Evolutionary conservation across 2,329 filamentous ascomycete species (phyloP).

Genomic region (Paraphoma sp.): DNA sequence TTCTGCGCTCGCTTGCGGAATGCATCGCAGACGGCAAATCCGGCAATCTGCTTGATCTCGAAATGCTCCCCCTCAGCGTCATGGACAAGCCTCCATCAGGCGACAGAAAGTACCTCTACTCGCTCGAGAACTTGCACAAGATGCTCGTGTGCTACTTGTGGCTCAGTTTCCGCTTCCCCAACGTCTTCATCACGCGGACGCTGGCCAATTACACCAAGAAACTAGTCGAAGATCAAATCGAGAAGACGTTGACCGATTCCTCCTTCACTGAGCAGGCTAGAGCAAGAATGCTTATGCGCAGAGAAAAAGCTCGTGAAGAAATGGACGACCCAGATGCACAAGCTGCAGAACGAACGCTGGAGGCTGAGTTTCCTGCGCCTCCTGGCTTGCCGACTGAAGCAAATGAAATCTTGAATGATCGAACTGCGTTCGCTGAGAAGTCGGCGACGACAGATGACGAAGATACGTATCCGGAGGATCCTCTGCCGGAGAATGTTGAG

Average conservation of each 20-base stretch:
- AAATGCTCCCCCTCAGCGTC: slow-evolving; percentile 72
- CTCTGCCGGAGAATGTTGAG: not conserved
- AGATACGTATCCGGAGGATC: slow-evolving; percentile 26
- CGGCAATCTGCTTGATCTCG: slow-evolving; percentile 75
- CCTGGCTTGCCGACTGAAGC: slow-evolving; percentile 16
- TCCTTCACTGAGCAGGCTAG: slow-evolving; percentile 46
- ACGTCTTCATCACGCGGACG: slow-evolving; percentile 76
- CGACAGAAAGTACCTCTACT: slow-evolving; percentile 65
- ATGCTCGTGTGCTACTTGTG: slow-evolving; percentile 86
- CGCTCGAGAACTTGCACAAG: slow-evolving; percentile 81
- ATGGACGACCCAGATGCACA: slow-evolving; percentile 1
- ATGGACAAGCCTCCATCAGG: slow-evolving; percentile 65
- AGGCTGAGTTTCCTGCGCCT: slow-evolving; percentile 6
- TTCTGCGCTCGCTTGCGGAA: slow-evolving; percentile 70
- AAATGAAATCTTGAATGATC: slow-evolving; percentile 19
- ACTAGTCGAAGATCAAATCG: slow-evolving; percentile 78
- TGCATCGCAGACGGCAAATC: slow-evolving; percentile 72
- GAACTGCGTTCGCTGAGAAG: slow-evolving; percentile 6
- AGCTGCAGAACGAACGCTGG: not conserved
- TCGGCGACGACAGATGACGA: slow-evolving; percentile 16
- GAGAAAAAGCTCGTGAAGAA: slow-evolving; percentile 12
- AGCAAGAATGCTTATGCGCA: slow-evolving; percentile 5
- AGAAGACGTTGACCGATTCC: slow-evolving; percentile 66
- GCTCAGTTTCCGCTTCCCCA: slow-evolving; percentile 87
- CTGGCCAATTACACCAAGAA: slow-evolving; percentile 81